phyloP scores from a whole-genome alignment of 2,329 filamentous ascomycete species.

The Aspergillus oerlinghausenensis region DNA sequence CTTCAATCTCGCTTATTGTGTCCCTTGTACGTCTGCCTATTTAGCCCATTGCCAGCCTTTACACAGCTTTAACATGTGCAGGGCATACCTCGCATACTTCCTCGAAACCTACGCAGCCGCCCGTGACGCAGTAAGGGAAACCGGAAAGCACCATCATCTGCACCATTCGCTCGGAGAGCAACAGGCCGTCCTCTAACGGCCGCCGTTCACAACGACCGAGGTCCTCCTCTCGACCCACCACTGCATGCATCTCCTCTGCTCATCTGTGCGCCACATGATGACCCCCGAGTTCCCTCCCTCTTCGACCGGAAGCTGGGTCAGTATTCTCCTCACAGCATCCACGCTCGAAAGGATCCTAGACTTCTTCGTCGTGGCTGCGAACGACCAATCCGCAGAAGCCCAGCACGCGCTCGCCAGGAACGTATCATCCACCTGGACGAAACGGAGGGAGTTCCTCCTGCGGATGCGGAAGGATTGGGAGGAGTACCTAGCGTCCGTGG shows the following conservation, averaged over 20 bases:
- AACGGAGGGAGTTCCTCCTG: constrained; percentile 22
- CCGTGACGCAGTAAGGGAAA: not conserved
- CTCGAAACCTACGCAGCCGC: constrained; percentile 18
- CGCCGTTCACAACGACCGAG: constrained; percentile 5
- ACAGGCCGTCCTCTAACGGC: constrained; percentile 17
- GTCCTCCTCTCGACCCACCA: no score
- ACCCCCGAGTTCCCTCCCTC: constrained; percentile 19
- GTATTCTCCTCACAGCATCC: constrained; percentile 23
- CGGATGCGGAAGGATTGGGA: constrained; percentile 21
- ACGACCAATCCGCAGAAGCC: constrained; percentile 10
- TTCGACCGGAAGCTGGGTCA: constrained; percentile 21
- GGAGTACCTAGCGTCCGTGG: constrained; percentile 12
- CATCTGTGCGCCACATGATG: constrained; percentile 20
- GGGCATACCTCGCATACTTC: constrained; percentile 23
- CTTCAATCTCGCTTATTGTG: constrained; percentile 19
- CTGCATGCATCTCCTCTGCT: no score
- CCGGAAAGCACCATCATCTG: not conserved
- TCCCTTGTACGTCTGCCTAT: constrained; percentile 14
- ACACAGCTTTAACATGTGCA: not conserved
- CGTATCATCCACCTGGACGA: constrained; percentile 15
- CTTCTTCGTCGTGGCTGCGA: constrained; percentile 19
- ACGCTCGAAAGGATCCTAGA: constrained; percentile 21
- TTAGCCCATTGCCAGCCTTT: not conserved
- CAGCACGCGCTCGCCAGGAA: no score
- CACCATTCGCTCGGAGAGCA: constrained; percentile 12